A percentile compares a stretch with the other conserved stretches of the same genome.
Evolutionary conservation across 768 basidiomycete species (phyloP).

Genomic region (Tremella fuciformis): DNA sequence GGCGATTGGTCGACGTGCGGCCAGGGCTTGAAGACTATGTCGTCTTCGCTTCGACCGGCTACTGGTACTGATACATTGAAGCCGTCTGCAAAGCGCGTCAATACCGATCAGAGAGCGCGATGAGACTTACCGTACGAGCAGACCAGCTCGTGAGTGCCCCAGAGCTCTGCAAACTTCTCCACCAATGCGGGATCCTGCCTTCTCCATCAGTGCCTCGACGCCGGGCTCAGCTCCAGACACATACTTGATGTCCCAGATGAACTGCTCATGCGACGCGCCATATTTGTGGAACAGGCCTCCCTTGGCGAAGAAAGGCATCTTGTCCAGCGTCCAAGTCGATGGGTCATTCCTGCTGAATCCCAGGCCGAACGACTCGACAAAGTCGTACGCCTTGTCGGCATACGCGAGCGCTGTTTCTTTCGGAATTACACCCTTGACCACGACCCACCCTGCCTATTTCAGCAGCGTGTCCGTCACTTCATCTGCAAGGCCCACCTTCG

Average conservation of each 20-base stretch:
- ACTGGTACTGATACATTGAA: constrained; percentile 28
- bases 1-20: constrained; percentile 37
- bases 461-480: no score
- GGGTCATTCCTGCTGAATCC: constrained; percentile 48
- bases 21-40: constrained; percentile 20
- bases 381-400: constrained; percentile 29
- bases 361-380: constrained; percentile 39
- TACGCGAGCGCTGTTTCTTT: constrained; percentile 27
- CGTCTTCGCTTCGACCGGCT: constrained; percentile 22
- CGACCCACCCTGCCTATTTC: constrained; percentile 7
- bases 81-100: not conserved
- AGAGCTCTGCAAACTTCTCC: constrained; percentile 1
- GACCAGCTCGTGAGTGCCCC: constrained; percentile 7
- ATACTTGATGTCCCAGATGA: constrained; percentile 25
- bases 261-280: constrained; percentile 36
- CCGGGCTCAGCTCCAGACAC: no score
- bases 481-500: no score
- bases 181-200: constrained; percentile 30
- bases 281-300: constrained; percentile 32
- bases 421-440: constrained; percentile 24
- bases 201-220: no score
- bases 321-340: constrained; percentile 33
- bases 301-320: constrained; percentile 28
- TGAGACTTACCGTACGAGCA: not conserved
- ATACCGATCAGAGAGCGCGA: no score